Evolutionary conservation across 495 filamentous ascomycete species (phyloP), one percentile per base, ranked within the genome.

Genomic region (Penicillium canariense): DNA sequence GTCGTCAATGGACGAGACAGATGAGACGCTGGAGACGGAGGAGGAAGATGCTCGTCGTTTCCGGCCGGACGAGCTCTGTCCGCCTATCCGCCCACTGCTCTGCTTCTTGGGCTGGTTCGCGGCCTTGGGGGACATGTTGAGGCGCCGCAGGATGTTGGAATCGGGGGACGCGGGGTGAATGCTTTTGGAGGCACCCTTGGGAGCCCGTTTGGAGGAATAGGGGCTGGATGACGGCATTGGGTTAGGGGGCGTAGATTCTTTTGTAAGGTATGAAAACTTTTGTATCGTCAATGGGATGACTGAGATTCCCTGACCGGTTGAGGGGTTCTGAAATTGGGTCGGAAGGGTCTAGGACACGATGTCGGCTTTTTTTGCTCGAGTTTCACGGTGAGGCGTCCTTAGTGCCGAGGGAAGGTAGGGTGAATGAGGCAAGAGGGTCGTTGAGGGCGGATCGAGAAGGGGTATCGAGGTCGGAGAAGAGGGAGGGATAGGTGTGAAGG

Each of bases 21-120:
- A 73, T 0, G 75, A 77, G 2, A 77, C 71, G 45, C 72, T 76
- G 0, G 75, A 77, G 38, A 76, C 67, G 15, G 73, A 74, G 8
- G 67, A 70, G 9, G 70, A 65, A 0, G 75, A 74, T 8, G 73
- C 68, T 49, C 73, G 66, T 38, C 75, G 61, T 58, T 75, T 77
- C 46, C 71, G 59, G 31, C 74, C 66, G 17, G 61, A 49, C 17
- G 52, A 51, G 48, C 46, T 47, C 28, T 48, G 46, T 2, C 61
- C 61, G 18, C 60, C 42, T 11, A 65, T 42, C n/a, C 67, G 49
- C 9, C 57, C 56, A 34, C 67, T 68, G 42, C 49, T 65, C 14
- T 62, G 52, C 38, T 69, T 73, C 28, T 65, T 61, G n/a, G 58
- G 57, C 15, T 63, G 59, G 30, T 58, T 62, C 11, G 53, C 32